These are phyloP conservation scores for Moniliella sp. DNA, from an alignment of 1,284 basidiomycete genomes.

Conservation along the genomic window DNA sequence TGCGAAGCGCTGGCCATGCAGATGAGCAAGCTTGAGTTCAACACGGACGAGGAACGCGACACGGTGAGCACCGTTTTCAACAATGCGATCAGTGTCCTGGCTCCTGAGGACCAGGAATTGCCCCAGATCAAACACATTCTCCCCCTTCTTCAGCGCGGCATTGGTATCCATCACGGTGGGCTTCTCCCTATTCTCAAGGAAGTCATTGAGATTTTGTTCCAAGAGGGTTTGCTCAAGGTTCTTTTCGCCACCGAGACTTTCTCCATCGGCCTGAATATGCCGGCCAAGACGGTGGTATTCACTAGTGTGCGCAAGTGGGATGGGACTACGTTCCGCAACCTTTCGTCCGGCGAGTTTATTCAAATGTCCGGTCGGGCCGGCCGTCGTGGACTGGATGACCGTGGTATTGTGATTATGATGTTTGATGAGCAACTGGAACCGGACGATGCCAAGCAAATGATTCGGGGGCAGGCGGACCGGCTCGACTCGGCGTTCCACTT, in stretches of 20 bases:
- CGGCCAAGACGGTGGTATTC: slow-evolving; percentile 96
- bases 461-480: slow-evolving; percentile 90
- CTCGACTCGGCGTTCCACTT: slow-evolving; percentile 95
- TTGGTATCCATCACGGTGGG: slow-evolving; percentile 95
- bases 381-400: slow-evolving; percentile 81
- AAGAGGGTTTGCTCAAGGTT: slow-evolving; percentile 95
- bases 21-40: slow-evolving; percentile 89
- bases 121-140: slow-evolving; percentile 85
- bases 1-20: slow-evolving; percentile 78
- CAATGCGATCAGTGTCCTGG: slow-evolving; percentile 75
- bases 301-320: slow-evolving; percentile 87
- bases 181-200: slow-evolving; percentile 92
- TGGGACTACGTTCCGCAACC: slow-evolving; percentile 73
- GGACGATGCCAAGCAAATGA: slow-evolving; percentile 74
- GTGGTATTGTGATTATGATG: slow-evolving; percentile 99
- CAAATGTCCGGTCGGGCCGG: slow-evolving; percentile 96
- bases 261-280: slow-evolving; percentile 98
- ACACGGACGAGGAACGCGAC: slow-evolving; percentile 74
- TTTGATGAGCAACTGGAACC: slow-evolving; percentile 94
- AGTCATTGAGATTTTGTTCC: slow-evolving; percentile 96
- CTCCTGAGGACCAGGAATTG: slow-evolving; percentile 65
- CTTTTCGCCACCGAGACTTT: slow-evolving; percentile 98
- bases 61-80: slow-evolving; percentile 72
- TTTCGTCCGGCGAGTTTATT: slow-evolving; percentile 39
- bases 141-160: slow-evolving; percentile 78